Evolutionary conservation across 371 early-diverging fungal species (phyloP).

Genomic region (Choanephora cucurbitarum): DNA sequence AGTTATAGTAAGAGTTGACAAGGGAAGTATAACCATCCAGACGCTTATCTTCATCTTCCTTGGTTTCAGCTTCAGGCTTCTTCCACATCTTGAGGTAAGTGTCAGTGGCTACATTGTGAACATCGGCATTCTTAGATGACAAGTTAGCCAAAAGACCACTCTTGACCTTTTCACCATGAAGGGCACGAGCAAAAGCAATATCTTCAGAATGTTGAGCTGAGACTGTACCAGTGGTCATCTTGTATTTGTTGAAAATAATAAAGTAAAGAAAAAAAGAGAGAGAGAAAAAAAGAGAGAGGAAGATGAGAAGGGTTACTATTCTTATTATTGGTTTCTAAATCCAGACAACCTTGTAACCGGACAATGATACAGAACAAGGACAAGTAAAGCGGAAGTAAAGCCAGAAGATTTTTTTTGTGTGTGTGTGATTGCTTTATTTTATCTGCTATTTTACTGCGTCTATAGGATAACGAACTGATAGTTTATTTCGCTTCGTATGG

Average conservation of each 20-base stretch:
- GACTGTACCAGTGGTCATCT: constrained; percentile 35
- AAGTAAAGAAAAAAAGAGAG: not conserved
- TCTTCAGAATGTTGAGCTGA: constrained; percentile 49
- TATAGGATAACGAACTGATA: too few species aligned
- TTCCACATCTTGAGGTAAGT: constrained; percentile 69
- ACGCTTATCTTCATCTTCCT: constrained; percentile 56
- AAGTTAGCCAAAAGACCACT: constrained; percentile 53
- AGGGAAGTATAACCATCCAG: constrained; percentile 66
- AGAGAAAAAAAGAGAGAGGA: not conserved
- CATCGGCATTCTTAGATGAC: constrained; percentile 56
- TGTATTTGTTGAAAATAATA: constrained; percentile 5
- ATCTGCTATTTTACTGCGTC: too few species aligned
- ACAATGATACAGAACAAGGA: too few species aligned
- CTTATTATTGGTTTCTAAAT: too few species aligned
- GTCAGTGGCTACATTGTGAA: constrained; percentile 56
- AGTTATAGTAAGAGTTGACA: constrained; percentile 81
- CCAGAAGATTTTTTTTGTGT: too few species aligned
- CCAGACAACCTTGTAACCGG: too few species aligned
- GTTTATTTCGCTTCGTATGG: too few species aligned
- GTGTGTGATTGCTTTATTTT: too few species aligned
- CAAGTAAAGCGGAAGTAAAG: too few species aligned
- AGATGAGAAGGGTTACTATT: not conserved
- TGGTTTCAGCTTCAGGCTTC: constrained; percentile 47
- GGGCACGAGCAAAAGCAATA: constrained; percentile 54
- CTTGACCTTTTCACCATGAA: constrained; percentile 52